A percentile compares a stretch with the other conserved stretches of the same genome.
These are phyloP conservation scores for Penicillium hordei DNA, from an alignment of 2,329 filamentous ascomycete genomes.

Conservation along the genomic window DNA sequence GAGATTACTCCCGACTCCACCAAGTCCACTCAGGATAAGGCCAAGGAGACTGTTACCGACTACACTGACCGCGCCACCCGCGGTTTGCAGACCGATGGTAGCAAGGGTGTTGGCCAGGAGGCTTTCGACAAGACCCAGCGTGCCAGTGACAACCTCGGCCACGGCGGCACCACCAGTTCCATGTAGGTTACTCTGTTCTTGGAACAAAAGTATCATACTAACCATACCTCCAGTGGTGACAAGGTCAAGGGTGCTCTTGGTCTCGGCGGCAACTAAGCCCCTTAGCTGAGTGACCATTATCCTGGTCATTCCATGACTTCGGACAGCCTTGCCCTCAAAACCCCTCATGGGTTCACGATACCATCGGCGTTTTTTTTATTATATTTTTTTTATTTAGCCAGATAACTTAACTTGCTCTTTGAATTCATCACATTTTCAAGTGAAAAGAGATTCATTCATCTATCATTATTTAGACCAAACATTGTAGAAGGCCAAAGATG, in stretches of 20 bases:
- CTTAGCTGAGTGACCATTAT: not conserved
- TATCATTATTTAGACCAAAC: not conserved
- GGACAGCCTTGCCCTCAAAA: slow-evolving; percentile 18
- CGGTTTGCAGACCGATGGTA: slow-evolving; percentile 52
- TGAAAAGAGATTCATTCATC: not conserved
- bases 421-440: not conserved
- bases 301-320: slow-evolving; percentile 1
- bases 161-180: slow-evolving; percentile 41
- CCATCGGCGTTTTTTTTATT: slow-evolving; percentile 18
- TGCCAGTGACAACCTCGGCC: slow-evolving; percentile 41
- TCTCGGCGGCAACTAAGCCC: slow-evolving; percentile 32
- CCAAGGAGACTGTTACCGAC: slow-evolving; percentile 58
- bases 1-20: slow-evolving; percentile 57
- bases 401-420: not conserved
- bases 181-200: slow-evolving; percentile 34
- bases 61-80: slow-evolving; percentile 56
- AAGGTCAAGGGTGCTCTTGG: slow-evolving; percentile 48
- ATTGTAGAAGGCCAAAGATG: not conserved
- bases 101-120: slow-evolving; percentile 57
- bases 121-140: slow-evolving; percentile 52
- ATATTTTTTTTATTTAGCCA: slow-evolving; percentile 6
- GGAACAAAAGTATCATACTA: not conserved
- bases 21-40: slow-evolving; percentile 62
- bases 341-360: slow-evolving; percentile 29
- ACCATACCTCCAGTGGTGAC: slow-evolving; percentile 35